Percentiles rank a stretch among this genome's conserved stretches.
These are phyloP conservation scores for Panus rudis DNA, from an alignment of 768 basidiomycete species.

Conservation along the genomic window DNA sequence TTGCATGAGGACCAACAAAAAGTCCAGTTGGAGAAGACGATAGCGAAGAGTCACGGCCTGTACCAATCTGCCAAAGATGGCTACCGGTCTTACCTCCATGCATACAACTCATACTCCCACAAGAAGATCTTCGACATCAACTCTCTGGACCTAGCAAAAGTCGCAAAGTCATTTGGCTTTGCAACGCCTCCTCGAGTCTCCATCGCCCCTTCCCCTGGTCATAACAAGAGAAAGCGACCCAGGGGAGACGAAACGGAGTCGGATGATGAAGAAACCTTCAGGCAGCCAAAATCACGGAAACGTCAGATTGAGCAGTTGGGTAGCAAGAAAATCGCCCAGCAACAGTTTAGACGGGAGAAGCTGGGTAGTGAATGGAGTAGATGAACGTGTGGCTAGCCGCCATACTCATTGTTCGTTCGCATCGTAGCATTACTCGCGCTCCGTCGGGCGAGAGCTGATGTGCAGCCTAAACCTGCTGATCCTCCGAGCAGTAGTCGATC, in stretches of 20 bases:
- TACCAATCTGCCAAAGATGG: conserved; percentile 88
- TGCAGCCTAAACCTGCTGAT: not conserved
- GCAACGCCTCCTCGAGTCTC: conserved; percentile 75
- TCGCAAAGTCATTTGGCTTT: conserved; percentile 91
- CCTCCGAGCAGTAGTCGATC: not conserved
- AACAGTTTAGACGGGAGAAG: not conserved
- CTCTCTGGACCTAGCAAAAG: conserved; percentile 80
- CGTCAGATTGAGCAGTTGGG: not conserved
- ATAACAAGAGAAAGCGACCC: not conserved
- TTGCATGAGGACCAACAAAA: too few species aligned
- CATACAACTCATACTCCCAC: conserved; percentile 92
- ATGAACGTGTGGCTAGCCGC: not conserved
- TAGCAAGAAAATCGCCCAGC: not conserved
- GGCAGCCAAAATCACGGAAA: conserved; percentile 25
- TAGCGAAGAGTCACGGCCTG: conserved; percentile 90
- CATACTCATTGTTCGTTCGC: not conserved
- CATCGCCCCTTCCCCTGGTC: not conserved
- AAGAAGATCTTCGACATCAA: conserved; percentile 96
- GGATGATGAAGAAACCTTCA: not conserved
- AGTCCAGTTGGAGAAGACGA: too few species aligned
- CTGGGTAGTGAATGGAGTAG: not conserved
- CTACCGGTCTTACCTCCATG: conserved; percentile 87
- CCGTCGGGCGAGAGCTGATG: too few species aligned
- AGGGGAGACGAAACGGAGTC: not conserved
- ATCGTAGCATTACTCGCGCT: too few species aligned